Percentiles rank a stretch among this genome's conserved stretches.
phyloP scores from a whole-genome alignment of 768 basidiomycete species.

The Suillus occidentalis region DNA sequence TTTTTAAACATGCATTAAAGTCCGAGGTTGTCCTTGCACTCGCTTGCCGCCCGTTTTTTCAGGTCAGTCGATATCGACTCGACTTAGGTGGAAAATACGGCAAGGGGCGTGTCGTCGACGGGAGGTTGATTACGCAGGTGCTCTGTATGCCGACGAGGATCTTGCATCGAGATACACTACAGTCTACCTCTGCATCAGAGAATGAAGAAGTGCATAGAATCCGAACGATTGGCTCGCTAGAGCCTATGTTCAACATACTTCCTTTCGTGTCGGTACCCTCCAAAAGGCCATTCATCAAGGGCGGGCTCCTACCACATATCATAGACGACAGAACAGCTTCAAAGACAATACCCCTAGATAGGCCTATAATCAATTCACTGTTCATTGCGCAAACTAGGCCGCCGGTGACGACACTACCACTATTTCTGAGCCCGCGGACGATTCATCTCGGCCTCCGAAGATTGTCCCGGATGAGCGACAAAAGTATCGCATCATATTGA shows the following conservation, averaged over 20 bases:
- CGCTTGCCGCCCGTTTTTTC: background rate
- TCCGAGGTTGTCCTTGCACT: background rate
- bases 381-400: background rate
- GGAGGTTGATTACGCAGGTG: background rate
- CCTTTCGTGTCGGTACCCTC: background rate
- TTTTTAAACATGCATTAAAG: background rate
- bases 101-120: background rate
- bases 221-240: background rate
- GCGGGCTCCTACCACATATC: background rate
- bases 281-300: background rate
- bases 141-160: background rate
- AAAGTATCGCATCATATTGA: background rate
- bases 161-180: background rate
- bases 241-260: background rate
- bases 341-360: background rate
- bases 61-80: background rate
- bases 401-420: background rate
- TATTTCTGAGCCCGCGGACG: background rate
- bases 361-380: background rate
- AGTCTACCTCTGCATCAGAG: background rate
- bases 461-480: background rate
- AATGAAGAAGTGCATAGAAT: background rate
- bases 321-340: background rate
- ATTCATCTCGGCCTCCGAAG: background rate
- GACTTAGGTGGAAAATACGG: no score